Conservation (phyloP, 2,329 filamentous ascomycete genomes). For the Fusarium abutilonis region DNA sequence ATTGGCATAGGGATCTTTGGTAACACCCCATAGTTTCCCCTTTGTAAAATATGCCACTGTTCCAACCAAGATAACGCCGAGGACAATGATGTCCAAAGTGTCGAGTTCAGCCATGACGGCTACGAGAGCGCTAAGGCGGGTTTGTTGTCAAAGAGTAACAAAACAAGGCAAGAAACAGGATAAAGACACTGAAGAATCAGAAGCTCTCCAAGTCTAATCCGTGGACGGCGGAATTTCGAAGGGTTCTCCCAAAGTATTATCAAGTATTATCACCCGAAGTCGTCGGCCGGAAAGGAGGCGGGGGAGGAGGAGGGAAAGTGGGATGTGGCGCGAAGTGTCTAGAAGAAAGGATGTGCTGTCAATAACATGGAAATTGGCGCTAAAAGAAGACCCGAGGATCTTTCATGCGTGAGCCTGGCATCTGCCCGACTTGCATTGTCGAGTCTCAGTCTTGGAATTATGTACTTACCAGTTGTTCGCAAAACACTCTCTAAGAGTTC, state of each 20-base stretch:
- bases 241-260: conserved; percentile 21
- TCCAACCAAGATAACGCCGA: conserved; percentile 83
- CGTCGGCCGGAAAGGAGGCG: conserved; percentile 45
- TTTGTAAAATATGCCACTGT: conserved; percentile 98
- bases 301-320: conserved; percentile 29
- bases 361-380: conserved; percentile 25
- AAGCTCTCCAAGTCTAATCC: neutral
- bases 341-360: conserved; percentile 36
- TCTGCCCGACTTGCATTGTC: conserved; percentile 1
- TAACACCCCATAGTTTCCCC: conserved; percentile 89
- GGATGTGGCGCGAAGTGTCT: conserved; percentile 43
- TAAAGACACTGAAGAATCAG: neutral
- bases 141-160: conserved; percentile 10
- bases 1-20: conserved; percentile 87
- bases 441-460: conserved; percentile 14
- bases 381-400: conserved; percentile 24
- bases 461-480: conserved; percentile 8
- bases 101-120: conserved; percentile 91
- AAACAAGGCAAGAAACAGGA: neutral
- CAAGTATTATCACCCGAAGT: conserved; percentile 17
- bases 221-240: conserved; percentile 15
- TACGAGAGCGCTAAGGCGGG: conserved; percentile 18
- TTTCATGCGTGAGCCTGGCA: conserved; percentile 16
- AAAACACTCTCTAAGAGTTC: neutral
- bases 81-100: conserved; percentile 92